These are phyloP conservation scores for Phytophthora nicotianae DNA, from an alignment of 352 stramenopile genomes.

Conservation along the genomic window DNA sequence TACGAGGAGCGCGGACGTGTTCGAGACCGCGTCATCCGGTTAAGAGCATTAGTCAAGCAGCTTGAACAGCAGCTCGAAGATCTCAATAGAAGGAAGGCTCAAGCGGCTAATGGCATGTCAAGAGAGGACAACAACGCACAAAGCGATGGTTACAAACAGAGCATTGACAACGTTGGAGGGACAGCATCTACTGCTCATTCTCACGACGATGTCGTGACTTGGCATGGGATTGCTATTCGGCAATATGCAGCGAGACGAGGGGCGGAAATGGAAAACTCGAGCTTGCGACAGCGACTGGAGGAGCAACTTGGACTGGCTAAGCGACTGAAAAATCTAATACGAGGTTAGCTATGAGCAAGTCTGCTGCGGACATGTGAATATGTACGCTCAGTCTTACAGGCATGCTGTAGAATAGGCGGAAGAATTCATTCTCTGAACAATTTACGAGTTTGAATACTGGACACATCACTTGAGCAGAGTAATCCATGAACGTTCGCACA, in stretches of 20 bases:
- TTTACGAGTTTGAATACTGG: no score
- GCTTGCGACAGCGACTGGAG: background rate
- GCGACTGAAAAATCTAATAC: background rate
- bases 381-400: no score
- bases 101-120: background rate
- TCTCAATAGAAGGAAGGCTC: background rate
- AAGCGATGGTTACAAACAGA: no score
- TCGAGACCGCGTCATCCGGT: conserved; percentile 34
- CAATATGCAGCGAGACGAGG: background rate
- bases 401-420: no score
- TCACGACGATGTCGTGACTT: background rate
- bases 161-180: no score
- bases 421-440: no score
- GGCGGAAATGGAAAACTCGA: background rate
- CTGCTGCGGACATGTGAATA: no score
- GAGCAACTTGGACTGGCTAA: background rate
- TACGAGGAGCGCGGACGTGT: conserved; percentile 22
- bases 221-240: background rate
- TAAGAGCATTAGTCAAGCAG: conserved; percentile 22
- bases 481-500: no score
- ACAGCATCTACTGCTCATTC: background rate
- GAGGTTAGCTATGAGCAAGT: no score
- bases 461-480: no score
- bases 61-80: conserved; percentile 23
- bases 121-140: background rate